Evolutionary conservation across 2,329 filamentous ascomycete genomes (phyloP), one percentile per base, ranked within the genome.

Genomic region (Tolypocladium sp.): DNA sequence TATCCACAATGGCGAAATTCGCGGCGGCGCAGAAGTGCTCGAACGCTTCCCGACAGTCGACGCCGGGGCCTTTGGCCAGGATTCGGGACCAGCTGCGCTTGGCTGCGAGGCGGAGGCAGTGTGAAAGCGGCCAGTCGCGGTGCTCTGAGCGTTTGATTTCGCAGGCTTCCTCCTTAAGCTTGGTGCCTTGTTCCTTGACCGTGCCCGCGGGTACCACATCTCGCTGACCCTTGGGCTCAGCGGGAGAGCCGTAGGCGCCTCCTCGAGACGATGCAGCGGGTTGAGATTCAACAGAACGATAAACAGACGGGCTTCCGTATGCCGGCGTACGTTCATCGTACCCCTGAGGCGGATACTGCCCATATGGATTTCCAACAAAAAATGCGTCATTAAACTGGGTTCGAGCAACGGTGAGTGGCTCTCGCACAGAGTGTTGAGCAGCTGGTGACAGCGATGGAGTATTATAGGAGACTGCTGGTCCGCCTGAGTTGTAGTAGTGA

Each of bases 81-180:
- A 12, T n/a, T 13, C 46, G 46, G 7, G 44, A 56, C 62, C 60
- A 60, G 15, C 17, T 33, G 38, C 56, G 57, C 25, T 33, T 35
- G 37, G 59, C 41, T 30, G 55, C 59, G 15, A 42, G 49, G 30
- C 40, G 54, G 54, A 61, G 58, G 38, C 58, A 58, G 41, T 27
- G 38, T 13, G 38, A 44, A 2, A 60, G 55, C 25, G 58, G 46
- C 61, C 63, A 62, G 44, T 61, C 60, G 5, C 57, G 58, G 13
- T 62, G 57, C 3, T 64, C 63, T 7, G 57, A 56, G 37, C 58
- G 59, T 22, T 59, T 40, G n/a, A 57, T 44, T 4, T 13, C 12
- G 22, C 10, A 33, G 17, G 40, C 49, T 13, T 40, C 27, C 17
- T 38, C 35, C 8, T 54, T 35, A 33, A 54, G 55, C n/a, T 30